These are phyloP conservation scores for Lonicera japonica DNA, from an alignment of 129 eudicot species.

Conservation along the genomic window DNA sequence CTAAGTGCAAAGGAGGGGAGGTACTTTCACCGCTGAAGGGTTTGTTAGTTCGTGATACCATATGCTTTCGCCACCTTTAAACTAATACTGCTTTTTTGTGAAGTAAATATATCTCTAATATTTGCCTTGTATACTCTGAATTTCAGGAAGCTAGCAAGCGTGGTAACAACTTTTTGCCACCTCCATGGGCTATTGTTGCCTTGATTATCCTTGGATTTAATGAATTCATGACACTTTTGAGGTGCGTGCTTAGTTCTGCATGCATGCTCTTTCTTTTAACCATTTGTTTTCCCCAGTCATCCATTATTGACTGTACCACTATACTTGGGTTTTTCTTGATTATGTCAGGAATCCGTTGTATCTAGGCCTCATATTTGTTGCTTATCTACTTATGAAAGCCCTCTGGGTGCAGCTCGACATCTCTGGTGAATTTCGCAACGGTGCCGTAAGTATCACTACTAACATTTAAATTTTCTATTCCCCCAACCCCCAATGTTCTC, in stretches of 20 bases:
- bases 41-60: no score
- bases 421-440: conserved; percentile 78
- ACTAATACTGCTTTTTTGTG: no score
- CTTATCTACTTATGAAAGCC: conserved; percentile 73
- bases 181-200: conserved; percentile 99
- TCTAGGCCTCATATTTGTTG: conserved; percentile 67
- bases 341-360: conserved; percentile 79
- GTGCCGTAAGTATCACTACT: conserved; percentile 76
- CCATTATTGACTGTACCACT: conserved; percentile 3
- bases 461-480: not conserved
- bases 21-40: no score
- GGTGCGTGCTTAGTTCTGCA: conserved; percentile 31
- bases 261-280: not conserved
- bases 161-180: conserved; percentile 94
- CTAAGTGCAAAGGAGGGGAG: no score
- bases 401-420: conserved; percentile 98
- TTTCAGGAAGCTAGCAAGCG: conserved; percentile 96
- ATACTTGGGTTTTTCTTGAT: conserved; percentile 4
- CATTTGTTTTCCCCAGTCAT: no score
- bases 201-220: conserved; percentile 78
- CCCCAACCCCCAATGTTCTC: no score
- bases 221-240: conserved; percentile 94
- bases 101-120: no score
- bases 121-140: not conserved
- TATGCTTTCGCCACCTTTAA: no score